Percentiles rank a stretch among this genome's conserved stretches.
phyloP scores from a whole-genome alignment of 331 rosid genomes.

The Pyracantha coccinea region DNA sequence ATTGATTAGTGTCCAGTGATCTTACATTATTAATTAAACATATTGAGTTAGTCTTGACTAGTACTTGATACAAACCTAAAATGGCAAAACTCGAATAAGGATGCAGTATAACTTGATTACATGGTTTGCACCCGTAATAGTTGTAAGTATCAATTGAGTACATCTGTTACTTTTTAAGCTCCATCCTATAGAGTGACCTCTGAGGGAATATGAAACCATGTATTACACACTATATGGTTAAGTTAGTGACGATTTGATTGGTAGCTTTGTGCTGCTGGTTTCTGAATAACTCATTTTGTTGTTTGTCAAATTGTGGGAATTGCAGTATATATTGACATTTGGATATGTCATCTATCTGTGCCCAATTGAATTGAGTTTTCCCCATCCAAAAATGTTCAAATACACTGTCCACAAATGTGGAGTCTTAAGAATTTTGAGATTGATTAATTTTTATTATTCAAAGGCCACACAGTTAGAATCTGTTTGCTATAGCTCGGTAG shows the following conservation, averaged over 20 bases:
- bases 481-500: not conserved
- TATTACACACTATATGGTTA: not conserved
- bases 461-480: not conserved
- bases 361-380: not conserved
- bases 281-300: not conserved
- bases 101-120: not conserved
- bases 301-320: not conserved
- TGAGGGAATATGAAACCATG: not conserved
- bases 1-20: not conserved
- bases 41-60: not conserved
- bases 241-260: not conserved
- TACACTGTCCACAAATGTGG: not conserved
- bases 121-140: not conserved
- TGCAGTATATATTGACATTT: not conserved
- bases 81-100: not conserved
- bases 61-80: not conserved
- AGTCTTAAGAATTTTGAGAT: not conserved
- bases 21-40: not conserved
- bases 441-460: not conserved
- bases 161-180: not conserved
- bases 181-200: not conserved
- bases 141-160: not conserved
- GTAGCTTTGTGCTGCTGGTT: not conserved
- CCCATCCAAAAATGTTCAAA: not conserved
- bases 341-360: not conserved